phyloP scores from a whole-genome alignment of 2,329 filamentous ascomycete species.

The Ophiostoma ips region DNA sequence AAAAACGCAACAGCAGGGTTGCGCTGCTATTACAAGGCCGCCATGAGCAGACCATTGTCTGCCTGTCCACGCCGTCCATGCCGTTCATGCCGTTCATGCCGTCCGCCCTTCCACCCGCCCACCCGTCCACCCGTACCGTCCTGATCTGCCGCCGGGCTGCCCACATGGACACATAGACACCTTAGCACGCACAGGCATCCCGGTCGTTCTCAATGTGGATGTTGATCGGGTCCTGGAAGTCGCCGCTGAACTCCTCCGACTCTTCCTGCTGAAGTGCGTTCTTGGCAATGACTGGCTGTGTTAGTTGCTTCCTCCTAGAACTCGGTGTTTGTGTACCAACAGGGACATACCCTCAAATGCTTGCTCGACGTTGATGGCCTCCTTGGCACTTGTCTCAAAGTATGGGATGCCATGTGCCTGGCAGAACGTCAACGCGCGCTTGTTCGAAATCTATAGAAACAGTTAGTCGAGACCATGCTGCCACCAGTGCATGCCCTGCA shows the following conservation, averaged over 20 bases:
- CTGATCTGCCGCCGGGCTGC: no score
- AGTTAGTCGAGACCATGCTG: background rate
- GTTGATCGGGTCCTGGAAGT: constrained; percentile 96
- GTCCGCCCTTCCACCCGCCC: no score
- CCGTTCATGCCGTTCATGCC: no score
- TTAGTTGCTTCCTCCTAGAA: constrained; percentile 2
- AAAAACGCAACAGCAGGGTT: background rate
- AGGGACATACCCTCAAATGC: constrained; percentile 46
- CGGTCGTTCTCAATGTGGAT: constrained; percentile 92
- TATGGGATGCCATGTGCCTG: constrained; percentile 96
- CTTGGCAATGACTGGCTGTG: constrained; percentile 67
- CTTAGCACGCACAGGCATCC: constrained; percentile 79
- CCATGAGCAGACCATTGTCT: no score
- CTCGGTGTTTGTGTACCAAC: background rate
- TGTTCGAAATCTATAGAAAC: constrained; percentile 61
- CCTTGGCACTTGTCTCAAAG: constrained; percentile 98
- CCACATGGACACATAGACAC: background rate
- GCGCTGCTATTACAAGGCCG: no score
- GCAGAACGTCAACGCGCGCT: constrained; percentile 93
- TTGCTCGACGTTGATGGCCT: constrained; percentile 93
- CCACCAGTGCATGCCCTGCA: background rate
- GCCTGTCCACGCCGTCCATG: no score
- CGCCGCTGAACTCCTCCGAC: constrained; percentile 91
- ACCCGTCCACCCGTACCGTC: no score
- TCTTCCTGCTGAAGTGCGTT: constrained; percentile 95